These are phyloP conservation scores for Yueomyces sp. DNA, from an alignment of 1,139 yeast species.

Conservation along the genomic window DNA sequence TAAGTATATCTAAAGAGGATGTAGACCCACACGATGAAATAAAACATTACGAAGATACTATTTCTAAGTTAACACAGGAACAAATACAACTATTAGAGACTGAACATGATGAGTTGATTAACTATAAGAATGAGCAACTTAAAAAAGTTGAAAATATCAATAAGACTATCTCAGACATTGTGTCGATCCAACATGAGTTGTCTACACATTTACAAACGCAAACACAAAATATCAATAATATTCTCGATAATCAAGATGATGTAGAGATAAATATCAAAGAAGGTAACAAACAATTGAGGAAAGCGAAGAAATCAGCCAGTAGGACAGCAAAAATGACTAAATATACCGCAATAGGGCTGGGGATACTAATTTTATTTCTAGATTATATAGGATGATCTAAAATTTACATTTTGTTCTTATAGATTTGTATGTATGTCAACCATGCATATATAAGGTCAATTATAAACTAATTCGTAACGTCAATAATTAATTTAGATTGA, in stretches of 20 bases:
- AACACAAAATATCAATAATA: slow-evolving; percentile 53
- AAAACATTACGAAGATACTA: slow-evolving; percentile 20
- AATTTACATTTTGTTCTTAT: too few relatives aligned
- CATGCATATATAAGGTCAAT: too few relatives aligned
- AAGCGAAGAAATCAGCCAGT: slow-evolving; percentile 62
- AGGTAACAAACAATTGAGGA: slow-evolving; percentile 64
- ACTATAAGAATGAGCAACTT: slow-evolving; percentile 51
- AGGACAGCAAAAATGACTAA: slow-evolving; percentile 58
- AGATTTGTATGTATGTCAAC: too few relatives aligned
- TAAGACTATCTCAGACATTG: slow-evolving; percentile 65
- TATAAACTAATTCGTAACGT: too few relatives aligned
- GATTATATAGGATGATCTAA: slow-evolving; percentile 30
- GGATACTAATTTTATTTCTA: slow-evolving; percentile 46
- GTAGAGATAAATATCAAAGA: slow-evolving; percentile 54
- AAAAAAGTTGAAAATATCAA: slow-evolving; percentile 62
- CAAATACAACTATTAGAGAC: slow-evolving; percentile 56
- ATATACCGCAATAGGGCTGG: slow-evolving; percentile 46
- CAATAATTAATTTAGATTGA: not conserved
- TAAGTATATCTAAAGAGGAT: slow-evolving; percentile 16
- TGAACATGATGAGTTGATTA: slow-evolving; percentile 61
- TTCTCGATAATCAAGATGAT: slow-evolving; percentile 60
- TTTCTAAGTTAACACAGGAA: slow-evolving; percentile 35
- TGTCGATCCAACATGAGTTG: slow-evolving; percentile 66
- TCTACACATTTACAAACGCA: slow-evolving; percentile 67
- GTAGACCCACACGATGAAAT: slow-evolving; percentile 22